Conservation (phyloP, 176 grass and related monocot species). For the Canna indica region DNA sequence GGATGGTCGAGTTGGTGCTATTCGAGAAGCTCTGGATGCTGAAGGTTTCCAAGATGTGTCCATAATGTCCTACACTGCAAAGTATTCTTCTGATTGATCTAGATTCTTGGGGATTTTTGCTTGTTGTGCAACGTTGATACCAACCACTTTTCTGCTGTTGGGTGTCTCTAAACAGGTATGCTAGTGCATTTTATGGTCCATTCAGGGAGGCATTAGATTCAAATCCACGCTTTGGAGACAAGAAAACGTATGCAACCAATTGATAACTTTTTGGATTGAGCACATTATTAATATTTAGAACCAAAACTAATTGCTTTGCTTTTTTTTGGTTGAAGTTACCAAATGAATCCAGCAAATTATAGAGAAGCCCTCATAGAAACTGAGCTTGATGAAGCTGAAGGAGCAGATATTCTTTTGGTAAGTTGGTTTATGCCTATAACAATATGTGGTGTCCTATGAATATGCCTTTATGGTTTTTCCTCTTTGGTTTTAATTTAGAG, state of each 20-base stretch:
- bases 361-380: conserved; percentile 93
- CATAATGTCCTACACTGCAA: conserved; percentile 97
- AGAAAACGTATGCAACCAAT: conserved; percentile 67
- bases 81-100: conserved; percentile 36
- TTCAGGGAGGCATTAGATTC: conserved; percentile 94
- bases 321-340: conserved; percentile 49
- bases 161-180: conserved; percentile 52
- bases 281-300: conserved; percentile 9
- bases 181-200: conserved; percentile 94
- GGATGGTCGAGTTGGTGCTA: conserved; percentile 84
- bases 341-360: conserved; percentile 98
- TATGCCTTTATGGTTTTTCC: not conserved
- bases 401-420: conserved; percentile 86
- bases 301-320: conserved; percentile 25
- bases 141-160: not conserved
- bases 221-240: conserved; percentile 96
- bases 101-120: not conserved
- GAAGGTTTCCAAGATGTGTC: conserved; percentile 95
- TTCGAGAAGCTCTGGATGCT: conserved; percentile 78
- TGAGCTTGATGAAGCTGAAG: conserved; percentile 73
- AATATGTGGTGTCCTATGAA: not conserved
- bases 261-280: conserved; percentile 1
- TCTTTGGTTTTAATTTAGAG: not conserved
- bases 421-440: conserved; percentile 14
- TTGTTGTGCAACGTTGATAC: not conserved